Evolutionary conservation across 805 yeast genomes (phyloP), one percentile per base, ranked within the genome.

Genomic region (Cyberlindnera bimundalis): DNA sequence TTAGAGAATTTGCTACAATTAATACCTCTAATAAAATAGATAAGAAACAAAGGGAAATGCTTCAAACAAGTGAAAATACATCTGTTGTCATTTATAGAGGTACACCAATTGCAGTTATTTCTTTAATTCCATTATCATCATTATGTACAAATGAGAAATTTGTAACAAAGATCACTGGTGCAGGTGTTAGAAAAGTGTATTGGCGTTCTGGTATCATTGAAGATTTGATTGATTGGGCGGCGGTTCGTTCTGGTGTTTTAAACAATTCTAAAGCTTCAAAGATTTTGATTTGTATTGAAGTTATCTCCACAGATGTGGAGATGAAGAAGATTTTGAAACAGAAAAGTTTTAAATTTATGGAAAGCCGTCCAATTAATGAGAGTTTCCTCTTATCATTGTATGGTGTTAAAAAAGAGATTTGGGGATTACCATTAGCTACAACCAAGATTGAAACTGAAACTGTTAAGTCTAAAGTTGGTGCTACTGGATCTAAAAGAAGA

Each of bases 171-270:
- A 77, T 82, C 34, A 67, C 79, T 6, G 75, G 79, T 6, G 54
- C 77, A 15, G 84, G 84, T 43, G 76, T 82, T 33, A 75, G 89
- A 61, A 76, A 76, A 54, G 89, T 83, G 2, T 84, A 84, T 58
- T 60, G 73, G 18, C 71, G 70, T 45, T 76, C 82, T 9, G 88
- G 84, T 18, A 73, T 85, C 37, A 69, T 82, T 14, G 70, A 71
- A 31, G 84, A 84, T 50, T 65, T 85, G 43, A 48, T 84, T 20
- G 79, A 73, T 31, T 80, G 84, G 83, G 74, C 81, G 6, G 64
- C 72, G 46, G 48, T 62, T 16, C 72, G 79, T 55, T 66, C 78
- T 13, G 64, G 67, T 35, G 57, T 62, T 25, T 60, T 73, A 26
- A 67, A 68, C 47, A 55, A 60, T 11, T 54, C 53, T 16, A 58